phyloP scores from a whole-genome alignment of 768 basidiomycete species.

The Pulveroboletus frians region DNA sequence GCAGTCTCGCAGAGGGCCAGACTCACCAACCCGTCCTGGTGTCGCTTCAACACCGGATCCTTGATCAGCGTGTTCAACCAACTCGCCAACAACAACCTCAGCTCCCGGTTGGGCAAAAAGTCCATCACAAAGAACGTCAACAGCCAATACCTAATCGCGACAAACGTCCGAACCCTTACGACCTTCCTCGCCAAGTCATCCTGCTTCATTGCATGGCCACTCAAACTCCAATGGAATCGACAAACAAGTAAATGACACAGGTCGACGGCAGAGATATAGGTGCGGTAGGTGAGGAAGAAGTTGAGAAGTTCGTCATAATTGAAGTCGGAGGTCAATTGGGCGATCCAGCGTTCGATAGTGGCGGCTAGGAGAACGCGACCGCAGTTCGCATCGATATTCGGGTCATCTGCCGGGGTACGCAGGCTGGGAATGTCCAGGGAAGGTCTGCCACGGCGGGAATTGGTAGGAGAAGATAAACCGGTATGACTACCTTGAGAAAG shows the following conservation, averaged over 20 bases:
- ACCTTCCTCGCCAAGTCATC: constrained; percentile 73
- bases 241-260: constrained; percentile 78
- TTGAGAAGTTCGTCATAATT: constrained; percentile 83
- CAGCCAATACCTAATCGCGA: constrained; percentile 87
- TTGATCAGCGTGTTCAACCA: constrained; percentile 78
- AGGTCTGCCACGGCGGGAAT: constrained; percentile 34
- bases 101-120: constrained; percentile 74
- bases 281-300: constrained; percentile 90
- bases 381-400: constrained; percentile 25
- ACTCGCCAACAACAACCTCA: constrained; percentile 64
- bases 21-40: constrained; percentile 68
- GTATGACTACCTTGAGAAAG: constrained; percentile 36
- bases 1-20: background rate
- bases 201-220: constrained; percentile 30
- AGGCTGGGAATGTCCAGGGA: constrained; percentile 27
- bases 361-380: constrained; percentile 69
- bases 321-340: constrained; percentile 81
- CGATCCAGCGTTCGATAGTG: constrained; percentile 91
- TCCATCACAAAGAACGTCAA: constrained; percentile 87
- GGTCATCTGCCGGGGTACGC: constrained; percentile 21
- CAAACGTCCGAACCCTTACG: constrained; percentile 84
- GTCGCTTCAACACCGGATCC: constrained; percentile 64
- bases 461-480: constrained; percentile 36
- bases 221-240: constrained; percentile 85
- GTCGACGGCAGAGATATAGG: constrained; percentile 75